These are phyloP conservation scores for Malassezia yamatoensis DNA, from an alignment of 1,284 basidiomycete genomes.

Conservation along the genomic window DNA sequence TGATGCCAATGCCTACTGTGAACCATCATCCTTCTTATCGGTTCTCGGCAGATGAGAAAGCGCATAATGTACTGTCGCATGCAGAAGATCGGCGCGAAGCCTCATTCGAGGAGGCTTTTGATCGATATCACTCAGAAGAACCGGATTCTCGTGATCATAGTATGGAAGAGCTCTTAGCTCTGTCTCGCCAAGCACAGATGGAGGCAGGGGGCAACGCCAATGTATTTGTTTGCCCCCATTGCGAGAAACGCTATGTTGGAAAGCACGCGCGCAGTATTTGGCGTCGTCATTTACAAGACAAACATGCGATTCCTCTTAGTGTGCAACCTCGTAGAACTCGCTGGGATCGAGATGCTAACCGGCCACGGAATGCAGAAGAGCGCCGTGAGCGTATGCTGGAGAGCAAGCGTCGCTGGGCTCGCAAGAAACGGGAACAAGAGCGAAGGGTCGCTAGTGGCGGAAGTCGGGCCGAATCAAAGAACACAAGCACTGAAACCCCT, in stretches of 20 bases:
- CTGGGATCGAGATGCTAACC: slow-evolving; percentile 54
- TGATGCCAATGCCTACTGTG: slow-evolving; percentile 11
- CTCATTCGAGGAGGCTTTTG: not conserved
- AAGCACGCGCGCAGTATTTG: slow-evolving; percentile 55
- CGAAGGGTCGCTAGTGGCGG: slow-evolving; percentile 25
- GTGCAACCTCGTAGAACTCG: slow-evolving; percentile 53
- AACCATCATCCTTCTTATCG: not conserved
- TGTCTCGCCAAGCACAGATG: slow-evolving; percentile 30
- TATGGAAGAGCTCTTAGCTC: slow-evolving; percentile 35
- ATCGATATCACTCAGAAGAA: not conserved
- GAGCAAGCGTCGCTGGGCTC: slow-evolving; percentile 53
- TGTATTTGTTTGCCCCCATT: slow-evolving; percentile 50
- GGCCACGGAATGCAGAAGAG: slow-evolving; percentile 52
- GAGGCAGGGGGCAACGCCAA: slow-evolving; percentile 25
- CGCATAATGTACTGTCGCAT: not conserved
- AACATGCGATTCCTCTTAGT: slow-evolving; percentile 53
- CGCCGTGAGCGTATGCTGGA: slow-evolving; percentile 52
- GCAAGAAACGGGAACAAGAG: slow-evolving; percentile 50
- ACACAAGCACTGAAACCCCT: not conserved
- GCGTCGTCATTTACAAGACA: slow-evolving; percentile 54
- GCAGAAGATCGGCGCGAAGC: not conserved
- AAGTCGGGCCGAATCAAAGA: slow-evolving; percentile 3
- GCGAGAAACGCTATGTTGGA: slow-evolving; percentile 52
- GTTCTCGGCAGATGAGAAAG: not conserved
- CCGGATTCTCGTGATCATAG: not conserved